Conservation (phyloP, 208 protist species). For the Angomonas deanei region DNA sequence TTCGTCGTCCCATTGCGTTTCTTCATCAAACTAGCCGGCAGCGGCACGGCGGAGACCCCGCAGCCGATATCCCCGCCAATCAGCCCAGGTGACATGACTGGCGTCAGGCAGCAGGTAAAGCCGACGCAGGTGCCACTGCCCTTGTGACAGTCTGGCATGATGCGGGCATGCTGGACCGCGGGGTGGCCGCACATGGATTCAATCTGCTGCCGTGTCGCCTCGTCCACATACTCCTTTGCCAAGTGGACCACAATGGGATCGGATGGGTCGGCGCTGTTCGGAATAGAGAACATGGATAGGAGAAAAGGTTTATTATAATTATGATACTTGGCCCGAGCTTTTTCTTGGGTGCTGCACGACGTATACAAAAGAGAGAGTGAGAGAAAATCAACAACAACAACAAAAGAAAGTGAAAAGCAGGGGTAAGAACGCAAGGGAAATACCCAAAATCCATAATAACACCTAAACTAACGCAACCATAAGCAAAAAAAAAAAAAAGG, state of each 20-base stretch:
- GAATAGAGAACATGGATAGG: neutral
- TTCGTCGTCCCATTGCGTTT: neutral
- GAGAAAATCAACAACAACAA: too few relatives aligned
- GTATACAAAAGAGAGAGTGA: too few relatives aligned
- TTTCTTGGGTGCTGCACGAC: too few relatives aligned
- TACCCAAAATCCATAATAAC: too few relatives aligned
- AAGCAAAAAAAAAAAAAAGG: too few relatives aligned
- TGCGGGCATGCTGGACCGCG: neutral
- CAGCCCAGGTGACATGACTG: neutral
- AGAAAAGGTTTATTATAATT: neutral
- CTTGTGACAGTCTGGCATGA: slow-evolving; percentile 11
- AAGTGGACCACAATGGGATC: slow-evolving; percentile 1
- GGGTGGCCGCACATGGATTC: slow-evolving; percentile 7
- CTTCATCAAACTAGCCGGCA: neutral
- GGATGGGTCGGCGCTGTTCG: neutral
- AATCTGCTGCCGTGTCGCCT: slow-evolving; percentile 3
- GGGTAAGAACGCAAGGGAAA: too few relatives aligned
- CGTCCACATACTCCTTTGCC: neutral
- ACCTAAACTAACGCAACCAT: too few relatives aligned
- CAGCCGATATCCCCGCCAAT: slow-evolving; percentile 8
- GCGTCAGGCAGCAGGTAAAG: slow-evolving; percentile 2
- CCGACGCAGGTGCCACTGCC: slow-evolving; percentile 7
- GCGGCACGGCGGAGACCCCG: neutral
- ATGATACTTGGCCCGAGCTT: too few relatives aligned
- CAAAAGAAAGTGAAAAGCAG: too few relatives aligned